These are phyloP conservation scores for Solanum hybrid DNA, from an alignment of 305 asterid genomes.

Conservation along the genomic window DNA sequence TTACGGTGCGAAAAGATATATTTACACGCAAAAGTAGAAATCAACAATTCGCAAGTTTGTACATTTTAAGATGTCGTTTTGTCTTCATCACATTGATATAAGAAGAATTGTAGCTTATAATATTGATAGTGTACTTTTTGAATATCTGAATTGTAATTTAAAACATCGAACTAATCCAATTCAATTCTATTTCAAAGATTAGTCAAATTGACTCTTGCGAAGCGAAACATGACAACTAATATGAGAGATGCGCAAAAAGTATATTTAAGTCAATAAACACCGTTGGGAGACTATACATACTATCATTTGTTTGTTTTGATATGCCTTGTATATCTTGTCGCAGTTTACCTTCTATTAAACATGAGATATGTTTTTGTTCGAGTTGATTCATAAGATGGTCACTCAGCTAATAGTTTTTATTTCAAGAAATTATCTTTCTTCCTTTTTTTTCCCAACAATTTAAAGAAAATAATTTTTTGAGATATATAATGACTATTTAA, in stretches of 20 bases:
- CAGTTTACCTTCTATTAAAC: not conserved
- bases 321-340: not conserved
- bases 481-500: not conserved
- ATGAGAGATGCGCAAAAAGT: not conserved
- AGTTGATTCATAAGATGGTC: not conserved
- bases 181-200: not conserved
- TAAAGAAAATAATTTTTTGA: not conserved
- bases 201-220: not conserved
- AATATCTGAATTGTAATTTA: not conserved
- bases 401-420: not conserved
- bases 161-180: not conserved
- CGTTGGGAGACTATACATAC: not conserved
- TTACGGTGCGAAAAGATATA: not conserved
- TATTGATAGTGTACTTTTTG: not conserved
- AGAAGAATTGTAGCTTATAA: not conserved
- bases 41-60: not conserved
- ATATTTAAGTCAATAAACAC: not conserved
- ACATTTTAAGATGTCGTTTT: not conserved
- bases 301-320: not conserved
- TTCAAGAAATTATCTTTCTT: not conserved
- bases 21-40: not conserved
- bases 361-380: not conserved
- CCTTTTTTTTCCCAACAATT: not conserved
- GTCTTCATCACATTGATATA: not conserved
- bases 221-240: not conserved